These are phyloP conservation scores for Ophiostoma novo-ulmi DNA, from an alignment of 2,329 filamentous ascomycete genomes.

Conservation along the genomic window DNA sequence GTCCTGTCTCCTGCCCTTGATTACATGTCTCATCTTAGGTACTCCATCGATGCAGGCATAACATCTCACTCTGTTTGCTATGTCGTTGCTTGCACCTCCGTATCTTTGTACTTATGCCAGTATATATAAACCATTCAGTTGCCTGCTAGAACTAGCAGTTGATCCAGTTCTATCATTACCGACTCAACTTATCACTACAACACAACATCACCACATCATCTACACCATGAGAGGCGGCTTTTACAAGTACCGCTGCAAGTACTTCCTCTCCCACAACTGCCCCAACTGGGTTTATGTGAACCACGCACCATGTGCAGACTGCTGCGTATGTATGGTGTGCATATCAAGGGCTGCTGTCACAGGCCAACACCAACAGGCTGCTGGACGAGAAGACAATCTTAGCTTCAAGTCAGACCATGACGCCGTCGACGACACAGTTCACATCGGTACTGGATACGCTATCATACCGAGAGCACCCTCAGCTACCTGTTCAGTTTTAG, in stretches of 20 bases:
- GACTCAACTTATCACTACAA: background rate
- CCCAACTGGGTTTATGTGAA: constrained; percentile 48
- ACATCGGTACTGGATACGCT: background rate
- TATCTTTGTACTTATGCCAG: background rate
- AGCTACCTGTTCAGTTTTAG: background rate
- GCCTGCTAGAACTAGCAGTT: background rate
- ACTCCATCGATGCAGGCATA: background rate
- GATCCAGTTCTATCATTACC: background rate
- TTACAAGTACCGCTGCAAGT: constrained; percentile 49
- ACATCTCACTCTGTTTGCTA: constrained; percentile 6
- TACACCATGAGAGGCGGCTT: constrained; percentile 36
- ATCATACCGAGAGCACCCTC: background rate
- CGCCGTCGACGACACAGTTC: background rate
- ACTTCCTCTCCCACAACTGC: constrained; percentile 46
- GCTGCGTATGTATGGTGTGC: constrained; percentile 38
- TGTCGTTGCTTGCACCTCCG: background rate
- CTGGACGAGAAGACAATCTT: background rate
- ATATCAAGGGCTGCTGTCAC: background rate
- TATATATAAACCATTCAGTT: background rate
- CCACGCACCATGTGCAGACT: constrained; percentile 42
- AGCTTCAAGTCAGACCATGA: background rate
- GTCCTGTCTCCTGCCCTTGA: background rate
- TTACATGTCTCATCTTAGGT: background rate
- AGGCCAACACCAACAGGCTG: background rate
- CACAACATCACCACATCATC: background rate